phyloP scores from a whole-genome alignment of 495 filamentous ascomycete species.

The Penicillium soppii region DNA sequence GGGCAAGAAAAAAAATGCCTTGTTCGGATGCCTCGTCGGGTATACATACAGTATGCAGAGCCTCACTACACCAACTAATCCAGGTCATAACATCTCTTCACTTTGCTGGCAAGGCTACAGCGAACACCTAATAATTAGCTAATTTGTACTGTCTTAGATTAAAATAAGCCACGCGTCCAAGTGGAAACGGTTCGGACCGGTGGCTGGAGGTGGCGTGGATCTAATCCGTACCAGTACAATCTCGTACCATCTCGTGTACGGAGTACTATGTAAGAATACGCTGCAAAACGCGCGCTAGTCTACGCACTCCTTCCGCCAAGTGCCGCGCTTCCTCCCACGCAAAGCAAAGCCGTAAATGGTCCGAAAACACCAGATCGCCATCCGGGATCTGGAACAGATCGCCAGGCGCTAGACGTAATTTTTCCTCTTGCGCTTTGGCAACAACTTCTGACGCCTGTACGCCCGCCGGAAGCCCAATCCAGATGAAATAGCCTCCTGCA shows the following conservation, averaged over 20 bases:
- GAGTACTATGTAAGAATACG: conserved; percentile 5
- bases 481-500: conserved; percentile 78
- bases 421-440: conserved; percentile 53
- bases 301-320: conserved; percentile 65
- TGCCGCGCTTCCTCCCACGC: conserved; percentile 70
- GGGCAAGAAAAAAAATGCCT: too few species aligned
- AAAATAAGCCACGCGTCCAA: not conserved
- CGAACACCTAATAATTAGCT: too few species aligned
- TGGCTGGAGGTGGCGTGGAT: conserved; percentile 2
- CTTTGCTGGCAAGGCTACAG: conserved; percentile 1
- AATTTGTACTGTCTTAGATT: conserved; percentile 1
- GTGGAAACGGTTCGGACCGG: conserved; percentile 13
- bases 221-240: not conserved
- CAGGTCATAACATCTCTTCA: not conserved
- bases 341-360: conserved; percentile 66
- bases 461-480: conserved; percentile 61
- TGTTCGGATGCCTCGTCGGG: too few species aligned
- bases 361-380: conserved; percentile 48
- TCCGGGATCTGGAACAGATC: conserved; percentile 65
- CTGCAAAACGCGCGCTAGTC: conserved; percentile 48
- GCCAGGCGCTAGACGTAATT: conserved; percentile 63
- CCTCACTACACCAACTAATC: not conserved
- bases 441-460: conserved; percentile 56
- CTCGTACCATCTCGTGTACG: too few species aligned
- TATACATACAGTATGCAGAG: too few species aligned